Conservation (phyloP, 179 eudicot species). For the Spinacia oleracea region DNA sequence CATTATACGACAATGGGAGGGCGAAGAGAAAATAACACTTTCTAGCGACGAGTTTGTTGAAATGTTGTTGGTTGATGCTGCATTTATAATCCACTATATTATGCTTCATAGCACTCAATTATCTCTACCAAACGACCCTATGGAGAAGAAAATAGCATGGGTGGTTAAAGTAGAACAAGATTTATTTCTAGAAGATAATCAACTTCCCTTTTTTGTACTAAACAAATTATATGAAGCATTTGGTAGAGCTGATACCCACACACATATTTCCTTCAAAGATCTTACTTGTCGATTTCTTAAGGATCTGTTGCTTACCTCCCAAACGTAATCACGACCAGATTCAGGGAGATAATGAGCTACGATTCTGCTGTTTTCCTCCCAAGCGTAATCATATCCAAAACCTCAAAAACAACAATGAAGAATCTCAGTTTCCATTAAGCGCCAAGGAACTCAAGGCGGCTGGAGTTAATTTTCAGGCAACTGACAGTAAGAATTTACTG, state of each 20-base stretch:
- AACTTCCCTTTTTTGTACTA: slow-evolving; percentile 31
- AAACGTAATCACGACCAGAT: no score
- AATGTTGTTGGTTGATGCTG: slow-evolving; percentile 31
- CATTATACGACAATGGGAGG: not conserved
- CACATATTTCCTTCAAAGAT: slow-evolving; percentile 1
- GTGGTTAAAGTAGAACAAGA: not conserved
- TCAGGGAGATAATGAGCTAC: no score
- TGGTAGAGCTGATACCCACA: not conserved
- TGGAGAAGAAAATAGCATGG: not conserved
- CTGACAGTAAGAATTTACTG: not conserved
- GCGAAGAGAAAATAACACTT: slow-evolving; percentile 4
- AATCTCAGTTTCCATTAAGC: not conserved
- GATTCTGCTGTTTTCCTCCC: no score
- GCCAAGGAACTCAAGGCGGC: not conserved
- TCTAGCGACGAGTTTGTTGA: slow-evolving; percentile 11
- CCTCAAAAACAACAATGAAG: not conserved
- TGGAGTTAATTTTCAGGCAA: not conserved
- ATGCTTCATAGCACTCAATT: not conserved
- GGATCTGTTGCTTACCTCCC: no score
- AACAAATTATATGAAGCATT: slow-evolving; percentile 8
- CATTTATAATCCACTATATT: slow-evolving; percentile 24
- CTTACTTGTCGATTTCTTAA: slow-evolving; percentile 29
- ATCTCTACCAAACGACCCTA: not conserved
- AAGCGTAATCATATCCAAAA: no score
- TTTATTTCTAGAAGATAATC: slow-evolving; percentile 25